These are phyloP conservation scores for Amaranthus hypochondriacus DNA, from an alignment of 148 eudicot species.

Conservation along the genomic window DNA sequence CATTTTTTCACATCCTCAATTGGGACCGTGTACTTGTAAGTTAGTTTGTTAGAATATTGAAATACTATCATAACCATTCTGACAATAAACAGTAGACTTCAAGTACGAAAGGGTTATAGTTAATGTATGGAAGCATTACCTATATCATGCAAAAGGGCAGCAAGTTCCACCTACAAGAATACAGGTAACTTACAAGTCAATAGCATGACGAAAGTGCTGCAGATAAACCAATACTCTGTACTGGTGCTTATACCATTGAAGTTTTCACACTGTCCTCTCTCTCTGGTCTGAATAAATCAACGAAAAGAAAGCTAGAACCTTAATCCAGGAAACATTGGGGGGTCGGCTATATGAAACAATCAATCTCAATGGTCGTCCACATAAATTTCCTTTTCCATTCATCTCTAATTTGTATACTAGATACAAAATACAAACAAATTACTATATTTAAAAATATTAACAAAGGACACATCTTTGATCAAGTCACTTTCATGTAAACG, in stretches of 20 bases:
- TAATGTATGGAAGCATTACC: conserved; percentile 34
- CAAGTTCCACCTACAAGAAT: conserved; percentile 72
- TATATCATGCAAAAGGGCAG: conserved; percentile 95
- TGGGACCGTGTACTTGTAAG: no score
- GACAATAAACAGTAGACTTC: background rate
- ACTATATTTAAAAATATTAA: no score
- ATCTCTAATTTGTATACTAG: no score
- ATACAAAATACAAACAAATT: no score
- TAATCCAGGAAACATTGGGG: no score
- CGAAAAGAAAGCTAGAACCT: background rate
- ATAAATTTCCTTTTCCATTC: no score
- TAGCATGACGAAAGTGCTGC: background rate
- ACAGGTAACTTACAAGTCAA: background rate
- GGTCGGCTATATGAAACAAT: no score
- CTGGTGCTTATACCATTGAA: background rate
- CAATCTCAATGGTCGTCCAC: no score
- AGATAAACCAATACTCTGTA: background rate
- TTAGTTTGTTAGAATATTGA: no score
- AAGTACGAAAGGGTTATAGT: background rate
- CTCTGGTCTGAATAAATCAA: background rate
- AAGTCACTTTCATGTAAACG: no score
- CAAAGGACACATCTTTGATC: no score
- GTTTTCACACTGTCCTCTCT: background rate
- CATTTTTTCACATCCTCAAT: no score
- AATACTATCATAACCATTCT: background rate